A percentile compares a stretch with the other conserved stretches of the same genome.
Conservation (phyloP, 192 early-diverging fungal species). For the Coemansia sp. region DNA sequence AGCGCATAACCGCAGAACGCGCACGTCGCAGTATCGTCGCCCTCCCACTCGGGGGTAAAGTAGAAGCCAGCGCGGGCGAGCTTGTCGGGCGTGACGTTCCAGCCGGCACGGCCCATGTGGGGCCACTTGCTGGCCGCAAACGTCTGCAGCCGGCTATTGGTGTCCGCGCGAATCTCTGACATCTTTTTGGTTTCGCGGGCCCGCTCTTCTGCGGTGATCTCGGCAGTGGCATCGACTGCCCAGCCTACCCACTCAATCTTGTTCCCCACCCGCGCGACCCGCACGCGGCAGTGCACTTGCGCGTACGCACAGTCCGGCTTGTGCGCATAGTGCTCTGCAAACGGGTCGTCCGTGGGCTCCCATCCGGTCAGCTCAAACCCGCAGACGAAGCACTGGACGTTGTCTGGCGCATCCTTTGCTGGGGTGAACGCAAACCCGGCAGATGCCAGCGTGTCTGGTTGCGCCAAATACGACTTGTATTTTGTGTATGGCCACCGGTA, state of each 20-base stretch:
- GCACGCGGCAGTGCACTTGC: slow-evolving; percentile 42
- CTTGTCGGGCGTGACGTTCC: slow-evolving; percentile 47
- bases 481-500: slow-evolving; percentile 47
- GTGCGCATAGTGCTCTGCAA: slow-evolving; percentile 49
- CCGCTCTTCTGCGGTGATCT: slow-evolving; percentile 3
- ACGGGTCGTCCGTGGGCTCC: slow-evolving; percentile 52
- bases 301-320: slow-evolving; percentile 45
- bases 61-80: slow-evolving; percentile 53
- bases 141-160: slow-evolving; percentile 24
- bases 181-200: slow-evolving; percentile 9
- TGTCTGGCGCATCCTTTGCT: slow-evolving; percentile 49
- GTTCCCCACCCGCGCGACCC: slow-evolving; percentile 19
- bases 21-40: slow-evolving; percentile 50
- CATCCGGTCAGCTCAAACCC: slow-evolving; percentile 53
- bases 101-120: slow-evolving; percentile 32
- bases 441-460: slow-evolving; percentile 46
- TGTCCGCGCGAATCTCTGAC: slow-evolving; percentile 19
- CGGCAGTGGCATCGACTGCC: slow-evolving; percentile 14
- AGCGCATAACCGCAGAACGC: slow-evolving; percentile 50
- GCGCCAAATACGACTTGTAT: slow-evolving; percentile 40
- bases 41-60: slow-evolving; percentile 42
- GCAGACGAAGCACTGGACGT: slow-evolving; percentile 55
- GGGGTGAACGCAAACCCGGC: slow-evolving; percentile 56
- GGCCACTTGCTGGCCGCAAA: slow-evolving; percentile 42
- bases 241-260: slow-evolving; percentile 40